Evolutionary conservation across 2,329 filamentous ascomycete genomes (phyloP).

Genomic region (Xylariaceae sp.): DNA sequence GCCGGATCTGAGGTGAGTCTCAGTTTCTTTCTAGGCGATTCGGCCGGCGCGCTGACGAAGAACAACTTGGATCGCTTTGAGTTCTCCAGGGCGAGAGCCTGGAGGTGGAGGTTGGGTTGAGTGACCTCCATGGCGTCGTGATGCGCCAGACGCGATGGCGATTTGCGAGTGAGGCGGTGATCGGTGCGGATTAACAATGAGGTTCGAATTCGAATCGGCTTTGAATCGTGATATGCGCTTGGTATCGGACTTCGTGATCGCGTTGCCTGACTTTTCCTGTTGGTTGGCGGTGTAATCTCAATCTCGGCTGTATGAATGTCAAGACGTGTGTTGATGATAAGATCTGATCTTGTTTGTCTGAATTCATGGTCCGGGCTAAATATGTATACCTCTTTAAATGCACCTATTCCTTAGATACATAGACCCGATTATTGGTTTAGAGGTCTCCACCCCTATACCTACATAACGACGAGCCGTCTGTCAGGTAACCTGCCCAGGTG

Average conservation of each 20-base stretch:
- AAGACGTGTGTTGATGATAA: neutral
- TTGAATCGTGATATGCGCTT: neutral
- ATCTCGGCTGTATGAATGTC: no score
- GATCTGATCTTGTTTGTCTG: no score
- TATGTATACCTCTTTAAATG: no score
- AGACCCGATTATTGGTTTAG: no score
- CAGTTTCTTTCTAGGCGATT: constrained; percentile 27
- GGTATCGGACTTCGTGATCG: neutral
- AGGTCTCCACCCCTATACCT: no score
- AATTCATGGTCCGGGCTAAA: no score
- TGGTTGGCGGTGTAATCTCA: neutral
- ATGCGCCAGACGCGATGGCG: constrained; percentile 5
- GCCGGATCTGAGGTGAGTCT: constrained; percentile 23
- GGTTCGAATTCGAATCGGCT: neutral
- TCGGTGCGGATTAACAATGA: no score
- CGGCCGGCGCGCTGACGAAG: constrained; percentile 23
- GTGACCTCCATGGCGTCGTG: constrained; percentile 23
- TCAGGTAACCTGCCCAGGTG: no score
- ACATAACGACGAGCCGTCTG: no score
- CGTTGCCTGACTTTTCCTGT: neutral
- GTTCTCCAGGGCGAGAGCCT: constrained; percentile 28
- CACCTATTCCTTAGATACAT: no score
- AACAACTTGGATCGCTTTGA: constrained; percentile 29
- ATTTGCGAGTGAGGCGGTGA: neutral
- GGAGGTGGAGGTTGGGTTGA: constrained; percentile 28